phyloP scores from a whole-genome alignment of 345 rosid species.

The Eutrema japonicum region DNA sequence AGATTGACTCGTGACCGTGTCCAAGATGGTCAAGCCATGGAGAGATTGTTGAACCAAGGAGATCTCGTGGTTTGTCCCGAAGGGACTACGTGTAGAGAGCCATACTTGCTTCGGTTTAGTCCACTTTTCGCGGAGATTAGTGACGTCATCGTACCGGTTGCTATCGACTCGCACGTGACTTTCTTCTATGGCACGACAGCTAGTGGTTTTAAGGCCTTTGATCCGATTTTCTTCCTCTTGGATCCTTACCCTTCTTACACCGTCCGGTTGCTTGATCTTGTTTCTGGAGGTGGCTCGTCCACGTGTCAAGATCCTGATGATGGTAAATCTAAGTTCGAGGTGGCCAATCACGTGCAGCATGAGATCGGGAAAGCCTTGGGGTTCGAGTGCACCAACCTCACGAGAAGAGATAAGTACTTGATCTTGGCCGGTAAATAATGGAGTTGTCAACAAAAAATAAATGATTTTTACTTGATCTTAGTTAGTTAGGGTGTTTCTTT shows the following conservation, averaged over 20 bases:
- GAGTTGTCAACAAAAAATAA: slow-evolving; percentile 37
- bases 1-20: slow-evolving; percentile 51
- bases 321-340: slow-evolving; percentile 41
- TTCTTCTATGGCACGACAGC: too few relatives aligned
- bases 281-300: too few relatives aligned
- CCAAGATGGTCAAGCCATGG: too few relatives aligned
- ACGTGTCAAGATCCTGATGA: slow-evolving; percentile 39
- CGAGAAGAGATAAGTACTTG: slow-evolving; percentile 60
- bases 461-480: not conserved
- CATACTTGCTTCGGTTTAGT: slow-evolving; percentile 63
- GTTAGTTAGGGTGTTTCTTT: not conserved
- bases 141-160: too few relatives aligned
- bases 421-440: slow-evolving; percentile 62
- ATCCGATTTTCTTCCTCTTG: too few relatives aligned
- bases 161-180: too few relatives aligned
- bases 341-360: slow-evolving; percentile 59
- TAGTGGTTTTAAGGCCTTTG: too few relatives aligned
- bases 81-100: slow-evolving; percentile 73
- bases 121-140: slow-evolving; percentile 64
- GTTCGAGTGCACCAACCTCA: slow-evolving; percentile 57
- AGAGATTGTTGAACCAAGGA: too few relatives aligned
- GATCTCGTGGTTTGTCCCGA: slow-evolving; percentile 64
- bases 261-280: too few relatives aligned
- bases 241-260: too few relatives aligned
- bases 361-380: slow-evolving; percentile 56